These are phyloP conservation scores for Mucor irregularis DNA, from an alignment of 371 early-diverging fungal genomes.

Conservation along the genomic window DNA sequence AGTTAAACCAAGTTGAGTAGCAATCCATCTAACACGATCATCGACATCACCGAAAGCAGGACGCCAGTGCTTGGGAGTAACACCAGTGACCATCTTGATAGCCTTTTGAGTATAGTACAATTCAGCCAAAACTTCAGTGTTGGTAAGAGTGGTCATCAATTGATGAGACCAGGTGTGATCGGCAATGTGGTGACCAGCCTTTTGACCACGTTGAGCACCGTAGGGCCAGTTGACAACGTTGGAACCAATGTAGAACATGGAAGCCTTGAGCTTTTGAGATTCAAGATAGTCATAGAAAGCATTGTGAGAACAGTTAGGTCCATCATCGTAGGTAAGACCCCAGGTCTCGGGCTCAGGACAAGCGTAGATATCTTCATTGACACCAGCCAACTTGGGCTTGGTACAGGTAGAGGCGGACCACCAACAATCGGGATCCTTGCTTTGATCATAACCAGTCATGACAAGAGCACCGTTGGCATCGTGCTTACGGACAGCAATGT, in stretches of 20 bases:
- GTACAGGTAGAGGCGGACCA: conserved; percentile 51
- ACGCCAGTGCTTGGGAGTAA: conserved; percentile 52
- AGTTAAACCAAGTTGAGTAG: conserved; percentile 55
- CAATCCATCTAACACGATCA: conserved; percentile 66
- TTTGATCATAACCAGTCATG: conserved; percentile 29
- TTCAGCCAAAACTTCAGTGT: conserved; percentile 73
- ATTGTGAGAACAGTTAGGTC: conserved; percentile 61
- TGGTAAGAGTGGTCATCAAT: conserved; percentile 64
- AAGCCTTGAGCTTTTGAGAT: conserved; percentile 54
- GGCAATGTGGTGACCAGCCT: conserved; percentile 70
- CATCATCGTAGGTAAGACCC: conserved; percentile 70
- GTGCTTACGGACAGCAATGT: conserved; percentile 32
- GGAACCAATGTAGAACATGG: conserved; percentile 74
- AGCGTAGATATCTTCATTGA: conserved; percentile 47
- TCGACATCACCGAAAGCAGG: conserved; percentile 67
- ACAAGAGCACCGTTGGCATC: conserved; percentile 32
- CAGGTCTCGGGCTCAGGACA: conserved; percentile 59
- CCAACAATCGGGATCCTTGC: conserved; percentile 54
- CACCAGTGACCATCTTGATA: conserved; percentile 57
- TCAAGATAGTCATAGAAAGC: conserved; percentile 47
- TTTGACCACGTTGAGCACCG: conserved; percentile 52
- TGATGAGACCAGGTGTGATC: conserved; percentile 75
- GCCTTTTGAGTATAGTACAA: conserved; percentile 69
- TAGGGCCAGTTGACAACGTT: conserved; percentile 61
- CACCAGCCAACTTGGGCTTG: conserved; percentile 32